Conservation (phyloP, 139 green algal species). For the Chlamydomonas applanata region DNA sequence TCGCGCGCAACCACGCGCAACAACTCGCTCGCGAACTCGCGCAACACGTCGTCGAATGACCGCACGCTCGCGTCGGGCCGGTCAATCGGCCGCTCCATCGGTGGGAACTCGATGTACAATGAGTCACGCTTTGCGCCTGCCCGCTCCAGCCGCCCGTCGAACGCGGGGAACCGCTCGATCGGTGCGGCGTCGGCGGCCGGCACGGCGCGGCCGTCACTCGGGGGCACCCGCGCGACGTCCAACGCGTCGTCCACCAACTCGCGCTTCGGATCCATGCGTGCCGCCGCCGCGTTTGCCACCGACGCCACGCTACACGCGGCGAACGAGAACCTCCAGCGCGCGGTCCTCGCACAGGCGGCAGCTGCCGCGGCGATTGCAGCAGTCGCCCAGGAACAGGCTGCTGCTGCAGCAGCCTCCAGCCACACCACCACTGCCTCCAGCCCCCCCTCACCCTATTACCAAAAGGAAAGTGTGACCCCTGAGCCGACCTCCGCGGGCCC, state of each 20-base stretch:
- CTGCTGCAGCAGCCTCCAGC: background rate
- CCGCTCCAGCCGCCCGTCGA: background rate
- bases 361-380: background rate
- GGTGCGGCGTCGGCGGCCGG: background rate
- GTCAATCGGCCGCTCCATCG: background rate
- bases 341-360: background rate
- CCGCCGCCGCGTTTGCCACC: background rate
- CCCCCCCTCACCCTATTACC: too few species aligned
- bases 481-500: too few species aligned
- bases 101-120: too few species aligned
- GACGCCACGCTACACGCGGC: background rate
- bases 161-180: background rate
- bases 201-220: background rate
- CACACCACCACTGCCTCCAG: background rate
- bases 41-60: slow-evolving; percentile 4
- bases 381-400: background rate
- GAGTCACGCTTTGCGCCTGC: background rate
- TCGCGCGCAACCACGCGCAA: background rate
- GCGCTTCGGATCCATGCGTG: slow-evolving; percentile 14
- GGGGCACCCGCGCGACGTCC: background rate
- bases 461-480: too few species aligned
- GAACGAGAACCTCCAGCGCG: background rate
- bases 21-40: background rate
- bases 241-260: background rate
- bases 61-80: background rate